Conservation (phyloP, 2,329 filamentous ascomycete genomes). For the Fusarium sp. region DNA sequence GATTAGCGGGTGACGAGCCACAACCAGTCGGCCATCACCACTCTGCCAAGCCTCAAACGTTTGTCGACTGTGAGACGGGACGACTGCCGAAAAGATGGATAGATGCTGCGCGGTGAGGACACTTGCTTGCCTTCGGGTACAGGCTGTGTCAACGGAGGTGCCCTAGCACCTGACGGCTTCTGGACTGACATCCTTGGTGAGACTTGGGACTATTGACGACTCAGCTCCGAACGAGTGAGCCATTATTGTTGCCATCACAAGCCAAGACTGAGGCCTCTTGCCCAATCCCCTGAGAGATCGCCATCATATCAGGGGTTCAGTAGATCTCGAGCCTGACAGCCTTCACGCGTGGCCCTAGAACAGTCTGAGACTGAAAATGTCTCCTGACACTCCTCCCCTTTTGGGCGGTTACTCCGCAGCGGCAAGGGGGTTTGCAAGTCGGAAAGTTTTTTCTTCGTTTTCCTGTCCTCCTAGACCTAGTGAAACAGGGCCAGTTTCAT, state of each 20-base stretch:
- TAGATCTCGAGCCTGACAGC: conserved; percentile 31
- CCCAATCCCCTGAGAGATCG: conserved; percentile 38
- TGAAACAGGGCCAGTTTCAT: conserved; percentile 44
- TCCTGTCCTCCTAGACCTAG: conserved; percentile 17
- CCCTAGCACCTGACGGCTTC: conserved; percentile 5
- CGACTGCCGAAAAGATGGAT: conserved; percentile 24
- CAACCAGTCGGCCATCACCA: conserved; percentile 38
- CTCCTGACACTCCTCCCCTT: conserved; percentile 35
- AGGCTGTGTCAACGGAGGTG: conserved; percentile 19
- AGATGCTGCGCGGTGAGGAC: conserved; percentile 11
- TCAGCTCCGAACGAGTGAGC: conserved; percentile 23
- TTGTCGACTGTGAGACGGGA: conserved; percentile 35
- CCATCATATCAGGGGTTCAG: conserved; percentile 24
- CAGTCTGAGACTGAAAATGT: conserved; percentile 21
- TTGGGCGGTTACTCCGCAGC: conserved; percentile 23
- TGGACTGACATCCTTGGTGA: conserved; percentile 14
- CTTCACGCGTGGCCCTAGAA: conserved; percentile 13
- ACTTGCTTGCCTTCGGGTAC: conserved; percentile 8
- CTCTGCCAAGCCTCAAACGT: conserved; percentile 40
- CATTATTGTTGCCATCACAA: conserved; percentile 23
- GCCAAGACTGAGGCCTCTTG: conserved; percentile 19
- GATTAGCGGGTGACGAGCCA: conserved; percentile 36
- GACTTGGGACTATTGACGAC: conserved; percentile 19
- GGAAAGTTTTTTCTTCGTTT: conserved; percentile 21
- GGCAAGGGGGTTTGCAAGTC: conserved; percentile 9